A percentile compares a stretch with the other conserved stretches of the same genome.
These are phyloP conservation scores for Brassica rapa DNA, from an alignment of 345 rosid species.

Conservation along the genomic window DNA sequence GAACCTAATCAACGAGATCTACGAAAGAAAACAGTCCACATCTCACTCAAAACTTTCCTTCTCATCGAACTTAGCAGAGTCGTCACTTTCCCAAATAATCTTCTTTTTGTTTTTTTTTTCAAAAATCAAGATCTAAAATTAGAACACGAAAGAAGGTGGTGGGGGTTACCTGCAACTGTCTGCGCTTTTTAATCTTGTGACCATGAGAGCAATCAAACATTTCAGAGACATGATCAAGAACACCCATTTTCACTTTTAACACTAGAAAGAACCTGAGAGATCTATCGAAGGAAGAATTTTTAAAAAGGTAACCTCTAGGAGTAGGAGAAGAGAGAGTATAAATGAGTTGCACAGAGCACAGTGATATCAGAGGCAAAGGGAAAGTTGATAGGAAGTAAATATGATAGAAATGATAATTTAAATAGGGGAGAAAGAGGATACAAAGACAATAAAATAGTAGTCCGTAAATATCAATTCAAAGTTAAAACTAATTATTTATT, in stretches of 20 bases:
- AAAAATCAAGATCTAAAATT: constrained; percentile 22
- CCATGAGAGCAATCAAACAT: constrained; percentile 77
- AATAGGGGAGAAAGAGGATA: background rate
- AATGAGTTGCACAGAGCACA: background rate
- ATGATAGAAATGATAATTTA: background rate
- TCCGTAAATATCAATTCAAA: background rate
- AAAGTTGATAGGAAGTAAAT: constrained; percentile 1
- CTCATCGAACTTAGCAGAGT: background rate
- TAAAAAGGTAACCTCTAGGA: background rate
- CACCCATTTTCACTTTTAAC: constrained; percentile 55
- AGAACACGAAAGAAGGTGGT: background rate
- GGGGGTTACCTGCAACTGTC: constrained; percentile 69
- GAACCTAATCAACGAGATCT: constrained; percentile 5
- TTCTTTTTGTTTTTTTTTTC: background rate
- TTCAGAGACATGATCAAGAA: constrained; percentile 76
- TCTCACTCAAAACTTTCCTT: background rate
- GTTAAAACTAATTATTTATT: background rate
- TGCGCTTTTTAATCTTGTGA: constrained; percentile 59
- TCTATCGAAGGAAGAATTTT: background rate
- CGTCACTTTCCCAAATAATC: background rate
- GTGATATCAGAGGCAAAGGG: constrained; percentile 10
- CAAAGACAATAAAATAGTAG: background rate
- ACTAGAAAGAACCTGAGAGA: background rate
- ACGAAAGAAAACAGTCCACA: constrained; percentile 12
- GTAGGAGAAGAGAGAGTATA: background rate